Evolutionary conservation across 352 stramenopile genomes (phyloP), one percentile per base, ranked within the genome.

Genomic region (Phytophthora sp.): DNA sequence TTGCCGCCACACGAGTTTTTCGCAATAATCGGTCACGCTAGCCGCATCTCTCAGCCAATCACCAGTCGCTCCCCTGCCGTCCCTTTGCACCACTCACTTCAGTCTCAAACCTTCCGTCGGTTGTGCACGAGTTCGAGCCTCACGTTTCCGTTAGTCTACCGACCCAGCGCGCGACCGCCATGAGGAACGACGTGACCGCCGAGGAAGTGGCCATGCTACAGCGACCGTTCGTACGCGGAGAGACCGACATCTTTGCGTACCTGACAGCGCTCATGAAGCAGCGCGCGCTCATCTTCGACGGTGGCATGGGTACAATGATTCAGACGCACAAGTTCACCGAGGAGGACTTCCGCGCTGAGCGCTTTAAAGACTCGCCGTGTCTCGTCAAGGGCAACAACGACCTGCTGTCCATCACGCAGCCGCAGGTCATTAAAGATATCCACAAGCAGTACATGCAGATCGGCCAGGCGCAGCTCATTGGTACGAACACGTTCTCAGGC

Each of bases 341-440:
- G 65, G 94, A 97, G 51, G 96, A 98, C 53, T 99, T 98, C 80
- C 87, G 97, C 39, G 94, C 89, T 35, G 95, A 99, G 44, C 86
- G 90, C 8, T 99, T 98, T 73, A 89, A 92, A 57, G 87, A 99
- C 67, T 98, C 71, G 24, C 33, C 38, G 35, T 91, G 90, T 64
- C 89, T 97, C 38, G 94, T 98, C 13, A 98, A 98, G 79, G 97
- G 97, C 30, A 99, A 99, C 89, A 99, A 99, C 76, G 97, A 99
- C 73, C 79, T 99, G 77, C 73, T 99, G 45, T 97, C 93, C 57
- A 88, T 99, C 72, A 98, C 94, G 31, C 94, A 98, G 77, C 96
- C 96, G 20, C 45, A 98, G 21, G 88, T 98, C 59, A 99, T 99
- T 77, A 84, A 92, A 49, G 88, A 90, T 55, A 99, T 99, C 71